Evolutionary conservation across 179 eudicot genomes (phyloP), one percentile per base, ranked within the genome.

Genomic region (Gypsophila paniculata): DNA sequence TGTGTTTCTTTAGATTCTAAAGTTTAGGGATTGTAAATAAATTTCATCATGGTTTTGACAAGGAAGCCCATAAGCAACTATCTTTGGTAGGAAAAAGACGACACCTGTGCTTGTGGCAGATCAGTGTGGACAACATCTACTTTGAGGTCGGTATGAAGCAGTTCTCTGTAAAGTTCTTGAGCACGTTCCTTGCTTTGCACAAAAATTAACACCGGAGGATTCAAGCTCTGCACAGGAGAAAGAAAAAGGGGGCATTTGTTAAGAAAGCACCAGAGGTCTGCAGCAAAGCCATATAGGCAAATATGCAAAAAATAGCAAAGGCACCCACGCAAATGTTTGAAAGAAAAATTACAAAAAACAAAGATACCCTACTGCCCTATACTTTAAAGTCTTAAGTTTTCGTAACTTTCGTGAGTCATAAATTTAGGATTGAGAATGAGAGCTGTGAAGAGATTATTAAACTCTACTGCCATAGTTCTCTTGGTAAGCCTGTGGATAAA

Each of bases 171-270:
- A 17, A 94, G 96, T 66, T 94, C 88, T 78, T 88, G 88, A 38
- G 96, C 96, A 54, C 97, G 84, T 79, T 89, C 96, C 79, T 82
- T 86, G 76, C 79, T 89, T 88, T 91, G 97, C 77, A 94, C 97
- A 86, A 94, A 94, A 54, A 94, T 81, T 66, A 94, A 84, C 22
- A 94, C 86, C 25, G 99, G 99, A 57, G 99, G 96, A 75, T 87
- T 87, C 89, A 87, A 82, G 77, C 97, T 86, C 98, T 93, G 86
- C 66, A 13, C 23, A 75, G 14, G 29, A 25, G 15, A 39, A 63
- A 54, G 71, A 29, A 57, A 13, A n/a, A n/a, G n/a, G n/a, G 36
- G 29, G 26, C 61, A 58, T 17, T 58, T 51, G 65, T 66, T 17
- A 79, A 52, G 25, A 64, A 53, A 65, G 68, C 42, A 69, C 29